These are phyloP conservation scores for Phytophthora hybrid DNA, from an alignment of 352 stramenopile genomes.

Conservation along the genomic window DNA sequence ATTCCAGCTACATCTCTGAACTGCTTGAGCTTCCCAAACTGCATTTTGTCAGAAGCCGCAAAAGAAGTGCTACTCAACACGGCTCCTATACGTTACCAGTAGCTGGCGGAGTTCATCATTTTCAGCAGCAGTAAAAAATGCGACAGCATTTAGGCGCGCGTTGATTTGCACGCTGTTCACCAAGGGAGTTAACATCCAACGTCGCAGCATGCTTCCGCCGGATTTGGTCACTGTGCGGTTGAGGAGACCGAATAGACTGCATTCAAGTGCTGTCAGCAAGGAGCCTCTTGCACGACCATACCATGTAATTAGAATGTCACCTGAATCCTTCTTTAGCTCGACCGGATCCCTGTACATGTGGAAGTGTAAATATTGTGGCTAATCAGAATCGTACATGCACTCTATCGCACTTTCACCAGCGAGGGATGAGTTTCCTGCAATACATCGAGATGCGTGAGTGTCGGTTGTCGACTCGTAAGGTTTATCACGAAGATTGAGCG, in stretches of 20 bases:
- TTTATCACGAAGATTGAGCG: not conserved
- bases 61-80: not conserved
- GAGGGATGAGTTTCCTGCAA: constrained; percentile 82
- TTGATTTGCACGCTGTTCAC: constrained; percentile 56
- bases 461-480: not conserved
- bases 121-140: constrained; percentile 61
- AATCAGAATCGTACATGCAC: not conserved
- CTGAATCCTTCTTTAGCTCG: constrained; percentile 88
- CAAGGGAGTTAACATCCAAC: constrained; percentile 85
- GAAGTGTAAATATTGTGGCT: not conserved
- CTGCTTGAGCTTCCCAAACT: constrained; percentile 66
- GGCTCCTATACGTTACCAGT: constrained; percentile 46
- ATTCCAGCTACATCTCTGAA: constrained; percentile 76
- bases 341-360: constrained; percentile 54
- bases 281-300: not conserved
- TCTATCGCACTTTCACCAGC: constrained; percentile 65
- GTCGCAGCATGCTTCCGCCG: constrained; percentile 62
- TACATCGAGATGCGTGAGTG: constrained; percentile 15
- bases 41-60: constrained; percentile 10
- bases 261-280: constrained; percentile 6
- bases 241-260: constrained; percentile 80
- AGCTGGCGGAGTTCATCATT: constrained; percentile 68
- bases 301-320: constrained; percentile 28
- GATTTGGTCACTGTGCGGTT: constrained; percentile 83
- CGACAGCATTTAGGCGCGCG: constrained; percentile 61